A percentile compares a stretch with the other conserved stretches of the same genome.
Evolutionary conservation across 2,329 filamentous ascomycete genomes (phyloP).

Genomic region (Phyllosticta capitalensis): DNA sequence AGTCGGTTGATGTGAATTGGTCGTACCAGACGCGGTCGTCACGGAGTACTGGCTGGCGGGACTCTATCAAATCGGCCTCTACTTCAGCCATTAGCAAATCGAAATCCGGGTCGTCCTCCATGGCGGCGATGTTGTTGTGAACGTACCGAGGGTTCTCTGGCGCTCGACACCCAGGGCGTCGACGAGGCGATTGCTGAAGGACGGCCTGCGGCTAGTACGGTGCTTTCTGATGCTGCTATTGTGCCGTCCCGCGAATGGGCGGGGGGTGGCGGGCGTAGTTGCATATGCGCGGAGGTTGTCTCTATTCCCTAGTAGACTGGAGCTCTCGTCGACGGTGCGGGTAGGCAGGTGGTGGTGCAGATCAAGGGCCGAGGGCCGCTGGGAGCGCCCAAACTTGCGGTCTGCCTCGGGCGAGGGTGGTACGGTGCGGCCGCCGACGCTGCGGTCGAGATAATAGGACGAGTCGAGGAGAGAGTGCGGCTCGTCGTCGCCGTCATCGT

Average conservation of each 20-base stretch:
- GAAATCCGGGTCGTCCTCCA: constrained; percentile 37
- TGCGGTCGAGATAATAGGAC: constrained; percentile 12
- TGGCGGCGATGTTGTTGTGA: not conserved
- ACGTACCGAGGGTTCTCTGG: constrained; percentile 28
- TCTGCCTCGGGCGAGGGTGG: constrained; percentile 19
- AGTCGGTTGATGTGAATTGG: constrained; percentile 94
- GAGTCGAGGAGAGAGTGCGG: constrained; percentile 7
- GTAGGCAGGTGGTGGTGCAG: constrained; percentile 15
- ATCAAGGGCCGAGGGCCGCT: constrained; percentile 24
- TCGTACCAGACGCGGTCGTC: constrained; percentile 97
- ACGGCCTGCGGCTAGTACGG: constrained; percentile 22
- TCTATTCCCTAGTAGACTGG: constrained; percentile 36
- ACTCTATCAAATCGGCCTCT: constrained; percentile 49
- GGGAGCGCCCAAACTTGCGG: constrained; percentile 21
- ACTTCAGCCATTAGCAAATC: not conserved
- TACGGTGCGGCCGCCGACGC: constrained; percentile 23
- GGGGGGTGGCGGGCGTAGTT: constrained; percentile 32
- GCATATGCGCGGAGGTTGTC: constrained; percentile 31
- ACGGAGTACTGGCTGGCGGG: constrained; percentile 55
- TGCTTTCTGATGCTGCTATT: constrained; percentile 18
- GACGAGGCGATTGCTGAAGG: constrained; percentile 42
- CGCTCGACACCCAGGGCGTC: constrained; percentile 49
- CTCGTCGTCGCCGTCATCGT: constrained; percentile 23
- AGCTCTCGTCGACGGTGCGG: constrained; percentile 35
- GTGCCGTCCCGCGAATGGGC: constrained; percentile 29